Conservation (phyloP, 176 grass and related monocot genomes). For the Carex cristatella region DNA sequence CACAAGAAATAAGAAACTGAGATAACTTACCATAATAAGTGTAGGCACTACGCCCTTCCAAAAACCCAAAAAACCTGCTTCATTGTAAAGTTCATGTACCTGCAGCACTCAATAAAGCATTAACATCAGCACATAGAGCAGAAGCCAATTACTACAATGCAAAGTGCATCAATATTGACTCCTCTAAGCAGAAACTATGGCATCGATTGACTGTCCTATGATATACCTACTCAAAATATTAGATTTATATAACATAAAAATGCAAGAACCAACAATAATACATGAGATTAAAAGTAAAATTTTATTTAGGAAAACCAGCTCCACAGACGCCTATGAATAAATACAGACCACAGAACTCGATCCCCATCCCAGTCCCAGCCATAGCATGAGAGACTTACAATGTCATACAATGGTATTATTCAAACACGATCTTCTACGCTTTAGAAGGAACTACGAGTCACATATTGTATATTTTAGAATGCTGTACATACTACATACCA, state of each 20-base stretch:
- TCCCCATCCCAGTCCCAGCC: not conserved
- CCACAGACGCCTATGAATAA: not conserved
- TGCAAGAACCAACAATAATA: not conserved
- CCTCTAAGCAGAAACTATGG: not conserved
- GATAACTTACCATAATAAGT: slow-evolving; percentile 82
- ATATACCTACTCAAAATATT: not conserved
- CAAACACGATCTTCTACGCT: not conserved
- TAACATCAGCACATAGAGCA: not conserved
- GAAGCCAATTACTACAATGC: not conserved
- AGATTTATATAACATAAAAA: not conserved
- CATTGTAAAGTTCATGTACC: slow-evolving; percentile 85
- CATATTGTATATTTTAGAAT: not conserved
- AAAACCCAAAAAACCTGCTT: slow-evolving; percentile 76
- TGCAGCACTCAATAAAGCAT: slow-evolving; percentile 28
- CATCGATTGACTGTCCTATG: not conserved
- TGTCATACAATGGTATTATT: not conserved
- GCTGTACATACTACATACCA: slow-evolving; percentile 34
- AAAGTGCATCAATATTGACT: not conserved
- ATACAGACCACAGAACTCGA: not conserved
- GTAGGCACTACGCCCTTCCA: slow-evolving; percentile 91
- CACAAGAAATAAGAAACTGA: slow-evolving; percentile 17
- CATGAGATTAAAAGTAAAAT: not conserved
- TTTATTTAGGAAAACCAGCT: not conserved
- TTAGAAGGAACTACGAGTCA: not conserved
- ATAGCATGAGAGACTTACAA: not conserved